phyloP scores from a whole-genome alignment of 1,284 basidiomycete species.

The Sanghuangporus baumii region DNA sequence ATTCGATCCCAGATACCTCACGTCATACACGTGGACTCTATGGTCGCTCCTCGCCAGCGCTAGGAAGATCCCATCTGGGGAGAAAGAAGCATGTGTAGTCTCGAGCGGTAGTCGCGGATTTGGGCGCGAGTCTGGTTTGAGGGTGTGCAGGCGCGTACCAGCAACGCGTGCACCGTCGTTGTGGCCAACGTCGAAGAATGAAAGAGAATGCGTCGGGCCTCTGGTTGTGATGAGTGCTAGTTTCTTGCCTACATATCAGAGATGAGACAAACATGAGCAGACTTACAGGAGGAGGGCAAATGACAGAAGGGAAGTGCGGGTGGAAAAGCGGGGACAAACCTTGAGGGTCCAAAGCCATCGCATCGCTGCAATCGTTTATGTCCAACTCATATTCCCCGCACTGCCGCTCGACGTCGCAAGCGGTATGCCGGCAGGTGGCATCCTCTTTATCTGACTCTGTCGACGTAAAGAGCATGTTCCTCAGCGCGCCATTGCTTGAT shows the following conservation, averaged over 20 bases:
- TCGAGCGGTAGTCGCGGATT: constrained; percentile 32
- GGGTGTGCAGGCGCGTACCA: constrained; percentile 46
- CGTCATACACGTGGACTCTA: constrained; percentile 54
- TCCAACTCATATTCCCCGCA: constrained; percentile 33
- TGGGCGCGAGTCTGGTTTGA: constrained; percentile 29
- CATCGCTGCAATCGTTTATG: constrained; percentile 48
- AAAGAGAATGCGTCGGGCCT: constrained; percentile 35
- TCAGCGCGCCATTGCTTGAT: constrained; percentile 26
- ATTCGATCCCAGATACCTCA: constrained; percentile 38
- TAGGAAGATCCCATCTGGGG: constrained; percentile 55
- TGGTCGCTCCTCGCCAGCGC: constrained; percentile 59
- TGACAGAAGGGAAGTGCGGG: neutral
- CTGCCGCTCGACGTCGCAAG: constrained; percentile 37
- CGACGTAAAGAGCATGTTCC: constrained; percentile 47
- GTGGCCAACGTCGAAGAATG: constrained; percentile 48
- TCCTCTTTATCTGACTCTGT: constrained; percentile 40
- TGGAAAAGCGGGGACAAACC: constrained; percentile 30
- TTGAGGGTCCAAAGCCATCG: constrained; percentile 37
- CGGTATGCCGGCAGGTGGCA: constrained; percentile 42
- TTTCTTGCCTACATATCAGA: constrained; percentile 28
- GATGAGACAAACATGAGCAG: neutral
- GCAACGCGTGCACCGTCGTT: constrained; percentile 30
- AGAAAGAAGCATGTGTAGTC: constrained; percentile 46
- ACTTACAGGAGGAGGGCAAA: constrained; percentile 17
- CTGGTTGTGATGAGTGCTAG: constrained; percentile 44